Evolutionary conservation across 768 basidiomycete genomes (phyloP), one percentile per base, ranked within the genome.

Genomic region (Tylopilus rubrobrunneus): DNA sequence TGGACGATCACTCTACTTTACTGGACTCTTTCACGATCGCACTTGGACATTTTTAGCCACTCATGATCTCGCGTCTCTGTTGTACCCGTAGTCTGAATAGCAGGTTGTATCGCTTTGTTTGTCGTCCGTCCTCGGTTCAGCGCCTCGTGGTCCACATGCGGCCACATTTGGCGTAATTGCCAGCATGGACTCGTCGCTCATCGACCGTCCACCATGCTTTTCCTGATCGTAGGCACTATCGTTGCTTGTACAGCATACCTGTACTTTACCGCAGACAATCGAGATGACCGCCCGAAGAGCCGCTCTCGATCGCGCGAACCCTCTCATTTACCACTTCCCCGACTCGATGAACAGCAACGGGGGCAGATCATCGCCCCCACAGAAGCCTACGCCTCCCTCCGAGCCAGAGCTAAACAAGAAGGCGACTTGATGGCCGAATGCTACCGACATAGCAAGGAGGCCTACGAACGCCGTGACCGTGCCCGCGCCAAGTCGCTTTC

Each of bases 401-500:
- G 96, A 25, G 80, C 81, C 49, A 77, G 77, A 50, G 96, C 96
- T 1, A 86, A 83, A 51, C 76, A 78, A 48, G 89, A 90, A 67
- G 91, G 89, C 2, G 87, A 92, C 56, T 62, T 76, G 60, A 93
- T 89, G 90, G 78, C 78, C 15, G 72, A 73, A 31, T 79, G 74
- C 50, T 88, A 84, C 65, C 74, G 81, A 46, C 74, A 84, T 64
- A 86, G 88, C 62, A 80, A 88, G 64, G 74, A 81, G 52, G 91
- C 92, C 1, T 94, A 94, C 65, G 71, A 77, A 45, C 71, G 75
- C 12, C 81, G 85, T 3, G 84, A 97, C 60, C 85, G 86, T 19
- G 89, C 82, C 1, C 71, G 71, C 28, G 94, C 94, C 34, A 94
- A 96, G 70, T 75, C 86, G 48, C 78, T 97, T 17, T 89, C 86